Conservation (phyloP, 768 basidiomycete species). For the Fomitopsis serialis region DNA sequence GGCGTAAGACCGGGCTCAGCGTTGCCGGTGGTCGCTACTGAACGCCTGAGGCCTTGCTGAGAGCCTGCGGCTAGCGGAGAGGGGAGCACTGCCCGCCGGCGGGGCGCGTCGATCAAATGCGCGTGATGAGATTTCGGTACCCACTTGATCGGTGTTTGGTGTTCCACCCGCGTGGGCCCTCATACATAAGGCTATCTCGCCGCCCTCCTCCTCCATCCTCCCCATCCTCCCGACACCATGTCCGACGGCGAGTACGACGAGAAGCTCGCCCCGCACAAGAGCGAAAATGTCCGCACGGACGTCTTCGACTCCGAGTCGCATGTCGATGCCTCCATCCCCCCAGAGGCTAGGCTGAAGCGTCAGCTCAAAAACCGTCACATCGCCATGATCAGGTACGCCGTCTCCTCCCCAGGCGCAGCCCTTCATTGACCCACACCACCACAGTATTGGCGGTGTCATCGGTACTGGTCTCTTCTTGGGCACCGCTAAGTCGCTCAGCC, state of each 20-base stretch:
- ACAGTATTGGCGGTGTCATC: constrained; percentile 37
- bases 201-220: background rate
- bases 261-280: constrained; percentile 4
- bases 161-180: background rate
- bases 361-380: constrained; percentile 59
- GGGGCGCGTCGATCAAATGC: no score
- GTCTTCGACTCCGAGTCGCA: constrained; percentile 10
- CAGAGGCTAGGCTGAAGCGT: constrained; percentile 16
- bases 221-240: background rate
- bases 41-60: background rate
- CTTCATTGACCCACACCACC: background rate
- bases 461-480: constrained; percentile 43
- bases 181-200: background rate
- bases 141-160: background rate
- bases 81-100: no score
- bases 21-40: background rate
- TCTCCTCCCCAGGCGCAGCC: background rate
- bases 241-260: constrained; percentile 1
- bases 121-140: background rate
- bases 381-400: constrained; percentile 68
- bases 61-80: background rate
- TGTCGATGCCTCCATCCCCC: constrained; percentile 9
- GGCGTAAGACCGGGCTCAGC: background rate
- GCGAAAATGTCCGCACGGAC: constrained; percentile 5
- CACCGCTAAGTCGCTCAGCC: constrained; percentile 40